Evolutionary conservation across 2,329 filamentous ascomycete species (phyloP).

Genomic region (Cladophialophora chaetospira): DNA sequence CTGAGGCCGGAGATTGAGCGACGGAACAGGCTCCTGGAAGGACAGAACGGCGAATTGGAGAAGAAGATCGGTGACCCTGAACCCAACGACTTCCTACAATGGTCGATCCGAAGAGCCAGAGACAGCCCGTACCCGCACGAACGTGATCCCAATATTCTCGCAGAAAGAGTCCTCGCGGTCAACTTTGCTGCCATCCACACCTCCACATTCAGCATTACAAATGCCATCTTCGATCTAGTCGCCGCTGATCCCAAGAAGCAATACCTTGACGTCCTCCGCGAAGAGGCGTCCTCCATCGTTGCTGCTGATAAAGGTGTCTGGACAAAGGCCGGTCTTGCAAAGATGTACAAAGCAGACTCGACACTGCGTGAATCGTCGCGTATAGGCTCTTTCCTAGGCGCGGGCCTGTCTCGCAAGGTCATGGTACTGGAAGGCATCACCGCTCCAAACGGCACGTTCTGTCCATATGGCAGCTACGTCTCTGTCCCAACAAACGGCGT

Average conservation of each 20-base stretch:
- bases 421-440: slow-evolving; percentile 33
- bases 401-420: slow-evolving; percentile 35
- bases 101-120: slow-evolving; percentile 56
- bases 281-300: slow-evolving; percentile 40
- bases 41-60: slow-evolving; percentile 46
- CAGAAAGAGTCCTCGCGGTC: slow-evolving; percentile 56
- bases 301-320: slow-evolving; percentile 35
- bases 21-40: slow-evolving; percentile 51
- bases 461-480: slow-evolving; percentile 49
- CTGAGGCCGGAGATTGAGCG: slow-evolving; percentile 53
- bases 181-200: slow-evolving; percentile 41
- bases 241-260: slow-evolving; percentile 29
- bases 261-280: slow-evolving; percentile 36
- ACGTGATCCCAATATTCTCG: slow-evolving; percentile 51
- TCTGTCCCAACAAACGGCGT: slow-evolving; percentile 49
- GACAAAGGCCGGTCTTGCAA: slow-evolving; percentile 42
- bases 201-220: slow-evolving; percentile 36
- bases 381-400: slow-evolving; percentile 43
- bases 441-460: slow-evolving; percentile 47
- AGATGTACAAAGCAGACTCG: slow-evolving; percentile 46
- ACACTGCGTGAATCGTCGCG: slow-evolving; percentile 48
- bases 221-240: slow-evolving; percentile 37
- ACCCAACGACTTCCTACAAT: slow-evolving; percentile 61
- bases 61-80: slow-evolving; percentile 43
- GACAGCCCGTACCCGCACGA: slow-evolving; percentile 49